Conservation (phyloP, 163 green algal species). For the Trebouxia gelatinosa region DNA sequence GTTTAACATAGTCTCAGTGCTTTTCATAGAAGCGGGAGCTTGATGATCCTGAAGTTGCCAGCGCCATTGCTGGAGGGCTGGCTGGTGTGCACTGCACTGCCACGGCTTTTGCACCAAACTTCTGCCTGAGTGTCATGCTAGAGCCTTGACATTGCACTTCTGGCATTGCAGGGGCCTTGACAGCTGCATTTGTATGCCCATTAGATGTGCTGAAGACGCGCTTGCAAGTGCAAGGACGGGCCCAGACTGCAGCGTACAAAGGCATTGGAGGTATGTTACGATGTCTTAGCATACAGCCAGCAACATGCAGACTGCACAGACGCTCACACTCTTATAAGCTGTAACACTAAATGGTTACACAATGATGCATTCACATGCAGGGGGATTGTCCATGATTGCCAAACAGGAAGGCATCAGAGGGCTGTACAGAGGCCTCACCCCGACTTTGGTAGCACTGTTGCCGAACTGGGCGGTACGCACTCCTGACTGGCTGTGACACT, state of each 20-base stretch:
- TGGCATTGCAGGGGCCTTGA: slow-evolving; percentile 64
- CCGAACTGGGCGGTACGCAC: slow-evolving; percentile 91
- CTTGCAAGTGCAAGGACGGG: slow-evolving; percentile 84
- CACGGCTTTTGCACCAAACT: background rate
- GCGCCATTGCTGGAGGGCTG: slow-evolving; percentile 3
- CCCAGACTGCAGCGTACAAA: slow-evolving; percentile 27
- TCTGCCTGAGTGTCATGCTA: background rate
- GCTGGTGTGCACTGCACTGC: background rate
- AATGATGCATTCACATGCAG: background rate
- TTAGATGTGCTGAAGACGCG: slow-evolving; percentile 93
- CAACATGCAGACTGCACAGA: background rate
- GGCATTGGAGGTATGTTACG: slow-evolving; percentile 32
- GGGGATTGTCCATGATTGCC: slow-evolving; percentile 45
- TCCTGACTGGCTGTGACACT: too few species aligned
- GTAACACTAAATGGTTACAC: background rate
- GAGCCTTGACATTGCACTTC: background rate
- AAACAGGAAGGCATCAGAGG: slow-evolving; percentile 61
- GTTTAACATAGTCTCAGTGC: background rate
- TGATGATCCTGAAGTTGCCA: slow-evolving; percentile 28
- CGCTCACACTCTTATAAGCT: background rate
- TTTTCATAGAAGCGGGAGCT: slow-evolving; percentile 21
- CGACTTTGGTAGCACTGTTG: slow-evolving; percentile 88
- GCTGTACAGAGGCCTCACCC: slow-evolving; percentile 64
- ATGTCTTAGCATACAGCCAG: background rate
- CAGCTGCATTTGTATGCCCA: slow-evolving; percentile 91